A percentile compares a stretch with the other conserved stretches of the same genome.
phyloP scores from a whole-genome alignment of 352 stramenopile genomes.

The Globisporangium irregulare region DNA sequence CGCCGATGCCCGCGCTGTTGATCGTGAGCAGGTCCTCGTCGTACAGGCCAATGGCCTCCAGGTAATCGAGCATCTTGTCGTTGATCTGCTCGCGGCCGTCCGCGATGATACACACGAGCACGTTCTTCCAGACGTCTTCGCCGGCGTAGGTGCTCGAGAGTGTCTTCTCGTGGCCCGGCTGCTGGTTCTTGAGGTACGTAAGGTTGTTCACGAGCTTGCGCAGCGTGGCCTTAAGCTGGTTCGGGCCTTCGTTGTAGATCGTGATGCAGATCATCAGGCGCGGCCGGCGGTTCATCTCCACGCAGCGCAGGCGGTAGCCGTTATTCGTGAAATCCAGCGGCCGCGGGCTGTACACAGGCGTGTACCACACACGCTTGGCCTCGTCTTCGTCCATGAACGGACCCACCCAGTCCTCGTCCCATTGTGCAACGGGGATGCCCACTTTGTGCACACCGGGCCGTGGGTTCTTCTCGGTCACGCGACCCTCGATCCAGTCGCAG shows the following conservation, averaged over 20 bases:
- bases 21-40: slow-evolving; percentile 86
- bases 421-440: slow-evolving; percentile 58
- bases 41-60: slow-evolving; percentile 70
- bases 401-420: slow-evolving; percentile 76
- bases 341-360: slow-evolving; percentile 64
- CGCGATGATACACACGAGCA: slow-evolving; percentile 77
- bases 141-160: slow-evolving; percentile 46
- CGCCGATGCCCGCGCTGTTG: slow-evolving; percentile 77
- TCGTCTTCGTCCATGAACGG: slow-evolving; percentile 75
- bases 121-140: slow-evolving; percentile 77
- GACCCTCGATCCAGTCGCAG: slow-evolving; percentile 84
- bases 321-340: slow-evolving; percentile 75
- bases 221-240: slow-evolving; percentile 68
- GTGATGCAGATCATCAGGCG: slow-evolving; percentile 86
- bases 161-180: slow-evolving; percentile 23
- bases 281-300: slow-evolving; percentile 67
- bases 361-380: slow-evolving; percentile 77
- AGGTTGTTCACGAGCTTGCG: slow-evolving; percentile 85
- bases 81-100: slow-evolving; percentile 75
- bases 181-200: slow-evolving; percentile 56
- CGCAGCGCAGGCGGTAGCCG: slow-evolving; percentile 73
- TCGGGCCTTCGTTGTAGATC: slow-evolving; percentile 80
- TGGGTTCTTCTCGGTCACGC: slow-evolving; percentile 68
- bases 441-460: slow-evolving; percentile 79
- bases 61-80: slow-evolving; percentile 80